Conservation (phyloP, 306 rosid genomes). For the Phaseolus lunatus region DNA sequence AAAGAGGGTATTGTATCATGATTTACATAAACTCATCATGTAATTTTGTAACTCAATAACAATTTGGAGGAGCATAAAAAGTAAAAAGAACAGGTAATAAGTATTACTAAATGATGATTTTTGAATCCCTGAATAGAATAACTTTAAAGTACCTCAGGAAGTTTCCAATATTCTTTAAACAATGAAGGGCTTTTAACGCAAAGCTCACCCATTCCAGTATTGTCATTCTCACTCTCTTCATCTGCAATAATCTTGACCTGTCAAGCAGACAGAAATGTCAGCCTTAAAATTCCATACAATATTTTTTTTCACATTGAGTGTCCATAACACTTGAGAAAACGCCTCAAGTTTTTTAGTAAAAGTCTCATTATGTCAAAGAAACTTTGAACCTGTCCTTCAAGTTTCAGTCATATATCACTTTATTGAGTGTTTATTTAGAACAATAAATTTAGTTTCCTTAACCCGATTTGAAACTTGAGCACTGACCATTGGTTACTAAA, state of each 20-base stretch:
- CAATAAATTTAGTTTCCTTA: conserved; percentile 21
- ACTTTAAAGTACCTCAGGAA: conserved; percentile 70
- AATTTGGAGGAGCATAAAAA: conserved; percentile 4
- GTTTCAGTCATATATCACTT: conserved; percentile 19
- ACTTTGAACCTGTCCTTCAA: conserved; percentile 27
- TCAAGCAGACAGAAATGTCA: conserved; percentile 37
- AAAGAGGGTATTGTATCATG: conserved; percentile 28
- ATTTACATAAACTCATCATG: conserved; percentile 9
- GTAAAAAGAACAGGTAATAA: conserved; percentile 13
- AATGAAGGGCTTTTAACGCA: conserved; percentile 80
- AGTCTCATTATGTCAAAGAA: conserved; percentile 2
- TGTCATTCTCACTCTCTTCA: conserved; percentile 50
- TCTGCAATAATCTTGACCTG: conserved; percentile 74
- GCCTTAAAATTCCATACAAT: conserved; percentile 16
- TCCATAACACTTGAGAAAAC: conserved; percentile 2
- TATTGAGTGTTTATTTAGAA: conserved; percentile 23
- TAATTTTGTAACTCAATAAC: conserved; percentile 10
- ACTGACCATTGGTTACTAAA: conserved; percentile 25
- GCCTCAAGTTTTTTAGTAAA: conserved; percentile 8
- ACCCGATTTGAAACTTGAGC: conserved; percentile 34
- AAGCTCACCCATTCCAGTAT: conserved; percentile 70
- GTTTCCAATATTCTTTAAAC: conserved; percentile 92
- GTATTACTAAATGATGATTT: conserved; percentile 24
- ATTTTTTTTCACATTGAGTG: conserved; percentile 27
- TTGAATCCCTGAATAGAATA: conserved; percentile 30